A percentile compares a stretch with the other conserved stretches of the same genome.
Conservation (phyloP, 23 red algal genomes). For the Chondrus crispus region DNA sequence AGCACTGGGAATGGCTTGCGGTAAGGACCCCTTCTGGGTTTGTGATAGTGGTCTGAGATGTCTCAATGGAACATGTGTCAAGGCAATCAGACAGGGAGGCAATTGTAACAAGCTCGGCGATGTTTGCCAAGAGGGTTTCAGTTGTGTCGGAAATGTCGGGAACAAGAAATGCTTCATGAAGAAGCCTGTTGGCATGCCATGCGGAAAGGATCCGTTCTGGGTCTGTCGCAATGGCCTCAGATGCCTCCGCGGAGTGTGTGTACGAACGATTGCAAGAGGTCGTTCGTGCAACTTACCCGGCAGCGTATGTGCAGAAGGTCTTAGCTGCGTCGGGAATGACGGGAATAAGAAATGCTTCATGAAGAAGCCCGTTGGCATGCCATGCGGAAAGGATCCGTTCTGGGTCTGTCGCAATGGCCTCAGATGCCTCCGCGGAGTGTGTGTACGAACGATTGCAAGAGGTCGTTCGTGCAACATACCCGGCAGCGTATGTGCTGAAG, state of each 20-base stretch:
- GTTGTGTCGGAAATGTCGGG: neutral
- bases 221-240: neutral
- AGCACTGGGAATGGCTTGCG: neutral
- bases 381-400: neutral
- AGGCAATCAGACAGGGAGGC: neutral
- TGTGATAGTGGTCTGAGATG: neutral
- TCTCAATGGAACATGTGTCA: neutral
- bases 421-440: neutral
- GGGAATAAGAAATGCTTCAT: neutral
- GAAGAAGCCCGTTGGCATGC: neutral
- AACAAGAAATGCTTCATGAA: neutral
- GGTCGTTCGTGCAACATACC: neutral
- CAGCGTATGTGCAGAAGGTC: neutral
- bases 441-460: neutral
- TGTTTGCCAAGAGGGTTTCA: neutral
- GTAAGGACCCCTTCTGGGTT: neutral
- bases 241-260: neutral
- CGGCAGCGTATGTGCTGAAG: neutral
- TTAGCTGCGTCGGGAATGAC: neutral
- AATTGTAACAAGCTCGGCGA: neutral
- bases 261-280: neutral
- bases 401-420: neutral
- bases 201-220: constrained; percentile 18
- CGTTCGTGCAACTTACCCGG: neutral
- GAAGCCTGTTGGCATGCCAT: too few species aligned